These are phyloP conservation scores for Stylonectria norvegica DNA, from an alignment of 2,329 filamentous ascomycete species.

Conservation along the genomic window DNA sequence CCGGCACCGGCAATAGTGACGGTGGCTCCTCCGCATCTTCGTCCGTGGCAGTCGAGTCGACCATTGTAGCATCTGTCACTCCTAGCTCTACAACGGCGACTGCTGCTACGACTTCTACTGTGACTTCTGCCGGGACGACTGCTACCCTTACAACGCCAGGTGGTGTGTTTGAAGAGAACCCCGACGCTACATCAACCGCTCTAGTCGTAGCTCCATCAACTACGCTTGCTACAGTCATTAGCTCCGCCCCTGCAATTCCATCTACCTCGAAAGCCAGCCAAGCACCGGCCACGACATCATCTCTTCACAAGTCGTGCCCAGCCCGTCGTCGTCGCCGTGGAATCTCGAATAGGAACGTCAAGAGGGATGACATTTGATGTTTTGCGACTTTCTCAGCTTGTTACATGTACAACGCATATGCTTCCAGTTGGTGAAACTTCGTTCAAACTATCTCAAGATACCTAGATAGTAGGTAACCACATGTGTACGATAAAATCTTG, in stretches of 20 bases:
- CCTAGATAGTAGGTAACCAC: too few relatives aligned
- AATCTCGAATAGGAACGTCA: background rate
- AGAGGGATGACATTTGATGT: background rate
- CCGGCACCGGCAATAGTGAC: conserved; percentile 15
- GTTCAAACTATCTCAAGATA: too few relatives aligned
- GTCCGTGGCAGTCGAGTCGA: background rate
- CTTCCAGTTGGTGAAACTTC: too few relatives aligned
- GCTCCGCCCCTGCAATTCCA: background rate
- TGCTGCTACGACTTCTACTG: background rate
- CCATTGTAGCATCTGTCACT: too few relatives aligned
- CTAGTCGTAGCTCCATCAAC: background rate
- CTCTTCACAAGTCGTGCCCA: background rate
- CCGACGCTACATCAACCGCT: background rate
- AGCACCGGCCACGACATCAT: background rate
- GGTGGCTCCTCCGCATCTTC: conserved; percentile 4
- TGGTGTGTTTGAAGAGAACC: background rate
- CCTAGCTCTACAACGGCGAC: background rate
- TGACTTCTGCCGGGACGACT: background rate
- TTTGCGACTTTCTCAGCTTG: too few relatives aligned
- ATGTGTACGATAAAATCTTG: too few relatives aligned
- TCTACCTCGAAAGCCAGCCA: background rate
- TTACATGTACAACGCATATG: too few relatives aligned
- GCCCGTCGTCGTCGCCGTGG: too few relatives aligned
- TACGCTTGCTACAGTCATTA: background rate
- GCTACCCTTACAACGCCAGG: background rate